Conservation (phyloP, 352 stramenopile genomes). For the Pilasporangium apinafurcum region DNA sequence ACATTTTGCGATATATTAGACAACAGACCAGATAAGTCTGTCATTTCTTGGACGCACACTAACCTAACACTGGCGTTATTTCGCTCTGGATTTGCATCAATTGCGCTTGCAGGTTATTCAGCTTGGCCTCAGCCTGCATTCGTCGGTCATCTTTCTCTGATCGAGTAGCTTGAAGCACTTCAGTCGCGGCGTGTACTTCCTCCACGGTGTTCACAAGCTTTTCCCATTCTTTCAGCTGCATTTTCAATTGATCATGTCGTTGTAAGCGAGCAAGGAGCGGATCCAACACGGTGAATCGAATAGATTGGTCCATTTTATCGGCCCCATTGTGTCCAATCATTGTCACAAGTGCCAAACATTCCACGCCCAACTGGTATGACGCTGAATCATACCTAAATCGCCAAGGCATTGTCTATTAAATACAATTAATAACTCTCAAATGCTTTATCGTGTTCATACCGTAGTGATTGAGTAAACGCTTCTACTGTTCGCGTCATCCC, state of each 20-base stretch:
- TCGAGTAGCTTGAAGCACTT: conserved; percentile 25
- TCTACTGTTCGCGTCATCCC: conserved; percentile 45
- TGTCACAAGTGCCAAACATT: conserved; percentile 46
- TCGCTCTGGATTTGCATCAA: conserved; percentile 27
- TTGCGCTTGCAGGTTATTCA: conserved; percentile 32
- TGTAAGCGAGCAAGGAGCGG: conserved; percentile 48
- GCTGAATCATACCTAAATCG: conserved; percentile 14
- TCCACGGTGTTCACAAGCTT: conserved; percentile 19
- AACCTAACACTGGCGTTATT: conserved; percentile 37
- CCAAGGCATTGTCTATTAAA: not conserved
- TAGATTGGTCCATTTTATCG: conserved; percentile 67
- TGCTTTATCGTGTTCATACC: conserved; percentile 8
- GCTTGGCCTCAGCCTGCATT: conserved; percentile 19
- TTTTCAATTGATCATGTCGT: conserved; percentile 33
- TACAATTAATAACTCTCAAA: not conserved
- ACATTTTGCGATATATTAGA: not conserved
- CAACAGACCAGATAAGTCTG: not conserved
- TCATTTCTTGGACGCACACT: not conserved
- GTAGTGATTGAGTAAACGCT: conserved; percentile 48
- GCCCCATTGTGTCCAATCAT: conserved; percentile 45
- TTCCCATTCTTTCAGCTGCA: conserved; percentile 24
- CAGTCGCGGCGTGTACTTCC: conserved; percentile 11
- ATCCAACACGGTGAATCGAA: conserved; percentile 73
- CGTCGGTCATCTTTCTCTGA: conserved; percentile 39
- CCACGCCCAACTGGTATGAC: conserved; percentile 23